Evolutionary conservation across 805 yeast genomes (phyloP).

Genomic region (Metschnikowia dekortorum): DNA sequence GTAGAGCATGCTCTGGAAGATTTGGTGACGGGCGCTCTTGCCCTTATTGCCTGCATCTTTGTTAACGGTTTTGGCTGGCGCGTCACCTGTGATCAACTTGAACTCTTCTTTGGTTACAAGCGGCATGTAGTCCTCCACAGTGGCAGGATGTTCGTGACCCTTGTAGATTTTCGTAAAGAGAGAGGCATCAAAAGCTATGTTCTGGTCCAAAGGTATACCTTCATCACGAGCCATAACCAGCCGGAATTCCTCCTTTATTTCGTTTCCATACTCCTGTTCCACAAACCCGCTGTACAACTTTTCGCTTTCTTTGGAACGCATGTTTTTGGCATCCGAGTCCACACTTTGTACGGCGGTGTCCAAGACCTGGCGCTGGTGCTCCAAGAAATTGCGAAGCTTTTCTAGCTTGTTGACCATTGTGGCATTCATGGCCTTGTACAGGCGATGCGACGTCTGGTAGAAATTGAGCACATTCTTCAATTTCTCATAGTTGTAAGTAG

Average conservation of each 20-base stretch:
- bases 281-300: slow-evolving; percentile 25
- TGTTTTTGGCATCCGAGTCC: slow-evolving; percentile 14
- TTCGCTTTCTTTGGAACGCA: slow-evolving; percentile 22
- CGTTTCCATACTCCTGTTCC: slow-evolving; percentile 25
- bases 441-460: slow-evolving; percentile 35
- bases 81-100: slow-evolving; percentile 36
- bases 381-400: slow-evolving; percentile 36
- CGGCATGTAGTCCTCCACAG: slow-evolving; percentile 41
- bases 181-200: slow-evolving; percentile 8
- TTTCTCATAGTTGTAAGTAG: slow-evolving; percentile 29
- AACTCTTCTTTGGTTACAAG: slow-evolving; percentile 35
- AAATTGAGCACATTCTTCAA: slow-evolving; percentile 28
- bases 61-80: slow-evolving; percentile 23
- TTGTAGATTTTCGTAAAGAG: slow-evolving; percentile 10
- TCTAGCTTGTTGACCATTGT: slow-evolving; percentile 31
- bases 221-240: slow-evolving; percentile 13
- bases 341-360: slow-evolving; percentile 19
- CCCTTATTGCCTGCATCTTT: slow-evolving; percentile 17
- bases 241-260: slow-evolving; percentile 27
- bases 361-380: slow-evolving; percentile 26
- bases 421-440: slow-evolving; percentile 28
- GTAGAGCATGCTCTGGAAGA: slow-evolving; percentile 38
- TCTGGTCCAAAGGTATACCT: slow-evolving; percentile 6
- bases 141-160: slow-evolving; percentile 12
- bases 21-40: slow-evolving; percentile 32